Base-by-base conservation (phyloP, 371 early-diverging fungal genomes). In the Chytridium lagenaria region DNA sequence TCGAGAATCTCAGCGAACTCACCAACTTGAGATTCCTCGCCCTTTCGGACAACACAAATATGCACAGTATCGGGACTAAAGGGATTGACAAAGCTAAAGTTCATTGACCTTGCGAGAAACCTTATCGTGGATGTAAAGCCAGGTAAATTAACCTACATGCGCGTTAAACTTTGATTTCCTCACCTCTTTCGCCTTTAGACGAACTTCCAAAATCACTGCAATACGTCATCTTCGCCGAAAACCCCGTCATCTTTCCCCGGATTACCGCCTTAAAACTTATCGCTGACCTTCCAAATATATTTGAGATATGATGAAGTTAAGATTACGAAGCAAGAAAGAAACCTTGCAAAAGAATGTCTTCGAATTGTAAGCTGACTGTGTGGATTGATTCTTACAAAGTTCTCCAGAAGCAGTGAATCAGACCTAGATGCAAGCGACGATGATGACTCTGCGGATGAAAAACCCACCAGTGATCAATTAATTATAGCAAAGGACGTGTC, bases 291-390 rank as follows among this genome's bases (percentile, higher is more conserved):
- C 66, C 66, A 38, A 26, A 44, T 28, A 16, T 66, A 44, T 30
- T 23, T 28, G 66, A 66, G 66, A 38, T 66, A n/a, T 16, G 66
- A 66, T 44, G 66, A 66, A 30, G 44, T 40, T 16, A 66, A 66
- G 28, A 28, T 66, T 2, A 40, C 66, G 5, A 66, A 44, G 28
- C 2, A 3, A 12, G 66, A 66, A 28, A 3, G 66, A 2, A 5
- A 15, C 5, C 66, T 66, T 3, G 66, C 66, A 30, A 19, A n/a
- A 30, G 10, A 66, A 3, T 16, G 34, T 61, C 12, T 37, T 61
- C 34, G 36, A 23, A 61, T 57, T 23, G 7, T 26, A n/a, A n/a
- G n/a, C n/a, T n/a, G n/a, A n/a, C n/a, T n/a, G n/a, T n/a, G n/a
- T n/a, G n/a, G n/a, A n/a, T n/a, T n/a, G n/a, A n/a, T n/a, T n/a